These are phyloP conservation scores for Sordariomycetes sp. DNA, from an alignment of 2,329 filamentous ascomycete genomes.

Conservation along the genomic window DNA sequence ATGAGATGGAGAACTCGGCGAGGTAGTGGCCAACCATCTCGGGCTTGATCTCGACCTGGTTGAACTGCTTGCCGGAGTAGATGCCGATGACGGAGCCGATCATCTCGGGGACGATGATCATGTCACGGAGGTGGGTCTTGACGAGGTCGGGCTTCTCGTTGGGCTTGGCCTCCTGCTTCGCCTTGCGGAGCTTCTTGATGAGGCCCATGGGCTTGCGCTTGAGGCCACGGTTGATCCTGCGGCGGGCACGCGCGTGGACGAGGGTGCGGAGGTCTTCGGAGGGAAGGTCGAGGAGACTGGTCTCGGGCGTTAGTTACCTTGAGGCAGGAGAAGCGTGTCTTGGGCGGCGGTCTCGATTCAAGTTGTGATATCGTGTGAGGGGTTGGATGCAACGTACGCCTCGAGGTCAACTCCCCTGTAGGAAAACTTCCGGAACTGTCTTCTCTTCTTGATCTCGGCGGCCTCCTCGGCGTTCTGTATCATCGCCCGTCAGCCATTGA, in stretches of 20 bases:
- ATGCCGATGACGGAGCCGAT: constrained; percentile 97
- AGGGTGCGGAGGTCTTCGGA: constrained; percentile 99
- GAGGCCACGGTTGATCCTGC: constrained; percentile 98
- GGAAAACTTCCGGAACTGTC: constrained; percentile 99
- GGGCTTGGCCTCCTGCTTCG: constrained; percentile 96
- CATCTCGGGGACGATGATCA: constrained; percentile 99
- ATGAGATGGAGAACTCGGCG: constrained; percentile 99
- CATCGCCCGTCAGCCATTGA: background rate
- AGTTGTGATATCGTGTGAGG: background rate
- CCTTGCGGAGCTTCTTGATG: constrained; percentile 99
- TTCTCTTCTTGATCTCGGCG: constrained; percentile 99
- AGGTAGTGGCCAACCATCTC: constrained; percentile 99
- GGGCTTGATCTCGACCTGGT: constrained; percentile 99
- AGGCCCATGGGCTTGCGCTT: constrained; percentile 99
- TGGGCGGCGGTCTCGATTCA: background rate
- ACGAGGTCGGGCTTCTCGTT: constrained; percentile 99
- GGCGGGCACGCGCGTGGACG: constrained; percentile 95
- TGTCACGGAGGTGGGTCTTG: constrained; percentile 99
- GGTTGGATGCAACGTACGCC: constrained; percentile 58
- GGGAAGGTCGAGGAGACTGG: constrained; percentile 93
- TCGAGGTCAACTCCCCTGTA: constrained; percentile 99
- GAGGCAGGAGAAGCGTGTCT: background rate
- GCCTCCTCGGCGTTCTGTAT: constrained; percentile 89
- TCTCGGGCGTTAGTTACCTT: background rate
- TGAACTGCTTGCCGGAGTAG: constrained; percentile 99